Base-by-base conservation (phyloP, 2,329 filamentous ascomycete species). In the Lasiodiplodia sp. region DNA sequence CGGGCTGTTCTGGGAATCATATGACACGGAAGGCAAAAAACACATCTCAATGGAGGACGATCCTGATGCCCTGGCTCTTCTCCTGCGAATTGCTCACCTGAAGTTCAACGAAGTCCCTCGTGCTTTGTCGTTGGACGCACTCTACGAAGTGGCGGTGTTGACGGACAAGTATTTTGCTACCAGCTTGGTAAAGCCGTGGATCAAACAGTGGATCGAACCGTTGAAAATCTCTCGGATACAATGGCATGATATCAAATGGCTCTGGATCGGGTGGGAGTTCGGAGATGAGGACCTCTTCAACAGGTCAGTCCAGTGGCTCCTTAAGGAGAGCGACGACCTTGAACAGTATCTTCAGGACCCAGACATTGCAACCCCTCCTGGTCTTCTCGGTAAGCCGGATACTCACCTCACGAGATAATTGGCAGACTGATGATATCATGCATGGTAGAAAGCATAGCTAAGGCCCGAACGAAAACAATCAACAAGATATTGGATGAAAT, bases 81-180 rank as follows among this genome's bases (percentile, higher is more conserved):
- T 60, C 0, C 18, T 60, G 21, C 1, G 21, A 4, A 60, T 60
- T 18, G 58, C 58, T 1, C 58, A 63, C 4, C 16, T 63, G 4
- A 12, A 23, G 5, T 64, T 57, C 55, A 4, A 57, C 21, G 7
- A 14, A 2, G n/a, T 57, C 2, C 55, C 55, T 21, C 18, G 8
- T 8, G 8, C 12, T 10, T 8, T 52, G 4, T 34, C 23, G 1
- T 64, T 64, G 3, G 23, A 23, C 1, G 28, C 31, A 1, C 28
- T 64, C 8, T 28, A 52, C 1, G 44, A 11, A 2, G 7, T 64
- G 7, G 31, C 60, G 4, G 31, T 64, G 12, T 7, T 38, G 28
- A 64, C 60, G 16, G 60, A 64, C n/a, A 52, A 52, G 16, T 64
- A 64, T 25, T 44, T 44, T 25, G 60, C 60, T 18, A 64, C 60